phyloP scores from a whole-genome alignment of 768 basidiomycete genomes.

The Ephemerocybe angulata region DNA sequence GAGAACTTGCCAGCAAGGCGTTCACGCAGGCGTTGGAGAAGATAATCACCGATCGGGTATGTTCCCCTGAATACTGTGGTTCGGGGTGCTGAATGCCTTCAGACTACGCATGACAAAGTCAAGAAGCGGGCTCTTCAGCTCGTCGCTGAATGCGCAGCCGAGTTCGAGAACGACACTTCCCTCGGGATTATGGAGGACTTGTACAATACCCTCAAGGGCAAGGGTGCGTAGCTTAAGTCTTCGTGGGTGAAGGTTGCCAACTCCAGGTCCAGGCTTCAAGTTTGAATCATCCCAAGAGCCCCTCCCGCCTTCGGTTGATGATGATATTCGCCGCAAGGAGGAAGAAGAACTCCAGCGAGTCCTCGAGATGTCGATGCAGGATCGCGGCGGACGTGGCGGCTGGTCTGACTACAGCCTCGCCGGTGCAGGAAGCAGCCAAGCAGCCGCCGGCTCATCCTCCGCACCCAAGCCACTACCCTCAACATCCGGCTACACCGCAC shows the following conservation, averaged over 20 bases:
- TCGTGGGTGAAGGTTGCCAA: not conserved
- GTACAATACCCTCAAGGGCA: constrained; percentile 74
- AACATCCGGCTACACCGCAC: constrained; percentile 22
- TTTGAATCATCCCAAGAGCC: constrained; percentile 62
- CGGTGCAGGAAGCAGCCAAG: constrained; percentile 20
- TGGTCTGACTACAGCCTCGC: constrained; percentile 45
- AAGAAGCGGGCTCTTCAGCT: constrained; percentile 66
- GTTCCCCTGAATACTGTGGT: constrained; percentile 16
- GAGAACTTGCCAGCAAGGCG: constrained; percentile 84
- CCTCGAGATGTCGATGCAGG: constrained; percentile 88
- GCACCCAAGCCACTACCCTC: not conserved
- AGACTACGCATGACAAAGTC: constrained; percentile 94
- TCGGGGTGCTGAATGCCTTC: constrained; percentile 6
- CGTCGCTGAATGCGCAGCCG: constrained; percentile 79
- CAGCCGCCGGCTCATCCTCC: constrained; percentile 15
- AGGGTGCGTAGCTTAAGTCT: constrained; percentile 49
- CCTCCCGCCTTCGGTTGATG: constrained; percentile 67
- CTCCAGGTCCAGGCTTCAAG: constrained; percentile 53
- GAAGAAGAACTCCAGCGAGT: constrained; percentile 94
- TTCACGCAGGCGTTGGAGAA: constrained; percentile 90
- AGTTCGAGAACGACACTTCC: constrained; percentile 75
- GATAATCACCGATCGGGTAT: constrained; percentile 82
- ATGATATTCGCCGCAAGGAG: constrained; percentile 77
- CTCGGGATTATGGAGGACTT: constrained; percentile 91
- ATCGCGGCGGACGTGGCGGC: constrained; percentile 73